Evolutionary conservation across 306 rosid species (phyloP).

Genomic region (Sphenostylis stenocarpa): DNA sequence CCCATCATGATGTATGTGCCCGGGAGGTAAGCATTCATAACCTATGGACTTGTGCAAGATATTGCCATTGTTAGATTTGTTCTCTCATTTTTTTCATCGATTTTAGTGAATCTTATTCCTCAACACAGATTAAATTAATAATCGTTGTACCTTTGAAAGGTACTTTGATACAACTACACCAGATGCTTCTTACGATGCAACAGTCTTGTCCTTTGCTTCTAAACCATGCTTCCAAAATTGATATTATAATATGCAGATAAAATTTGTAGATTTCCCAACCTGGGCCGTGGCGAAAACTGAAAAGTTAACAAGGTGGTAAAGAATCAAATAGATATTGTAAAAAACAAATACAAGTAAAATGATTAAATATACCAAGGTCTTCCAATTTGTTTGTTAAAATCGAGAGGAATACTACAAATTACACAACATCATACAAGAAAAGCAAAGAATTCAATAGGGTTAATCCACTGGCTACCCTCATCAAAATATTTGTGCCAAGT

Average conservation of each 20-base stretch:
- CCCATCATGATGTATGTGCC: no score
- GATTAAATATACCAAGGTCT: not conserved
- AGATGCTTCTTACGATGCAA: constrained; percentile 46
- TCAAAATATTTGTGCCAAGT: constrained; percentile 8
- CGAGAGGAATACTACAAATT: not conserved
- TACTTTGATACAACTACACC: constrained; percentile 98
- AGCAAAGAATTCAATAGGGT: constrained; percentile 15
- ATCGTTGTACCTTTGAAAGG: constrained; percentile 90
- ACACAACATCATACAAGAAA: not conserved
- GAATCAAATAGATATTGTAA: not conserved
- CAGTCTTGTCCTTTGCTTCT: not conserved
- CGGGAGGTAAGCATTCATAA: no score
- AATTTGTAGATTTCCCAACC: not conserved
- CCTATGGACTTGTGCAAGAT: no score
- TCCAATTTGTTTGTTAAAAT: constrained; percentile 27
- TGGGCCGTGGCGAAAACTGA: not conserved
- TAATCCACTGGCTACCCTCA: constrained; percentile 29
- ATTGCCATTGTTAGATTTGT: no score
- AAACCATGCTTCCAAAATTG: not conserved
- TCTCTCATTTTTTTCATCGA: no score
- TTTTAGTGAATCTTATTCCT: no score
- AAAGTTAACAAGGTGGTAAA: not conserved
- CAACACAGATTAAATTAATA: not conserved
- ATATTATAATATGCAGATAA: not conserved
- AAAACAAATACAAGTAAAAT: not conserved